Evolutionary conservation across 305 asterid species (phyloP).

Genomic region (Rubia balearica): DNA sequence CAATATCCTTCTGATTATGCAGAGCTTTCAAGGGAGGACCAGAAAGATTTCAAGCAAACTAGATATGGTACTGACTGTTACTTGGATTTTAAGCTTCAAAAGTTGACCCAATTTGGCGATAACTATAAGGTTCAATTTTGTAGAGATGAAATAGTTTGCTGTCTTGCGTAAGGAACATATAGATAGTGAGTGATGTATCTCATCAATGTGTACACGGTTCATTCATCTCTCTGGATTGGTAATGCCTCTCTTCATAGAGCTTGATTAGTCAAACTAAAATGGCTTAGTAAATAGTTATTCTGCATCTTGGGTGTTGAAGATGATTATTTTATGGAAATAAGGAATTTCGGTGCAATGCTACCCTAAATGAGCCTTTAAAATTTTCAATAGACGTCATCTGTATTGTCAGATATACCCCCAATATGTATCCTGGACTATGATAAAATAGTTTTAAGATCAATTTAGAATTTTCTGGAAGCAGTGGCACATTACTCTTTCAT

Average conservation of each 20-base stretch:
- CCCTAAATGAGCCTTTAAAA: neutral
- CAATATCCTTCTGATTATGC: slow-evolving; percentile 84
- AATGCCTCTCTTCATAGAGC: neutral
- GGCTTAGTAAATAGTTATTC: neutral
- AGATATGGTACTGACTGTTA: slow-evolving; percentile 63
- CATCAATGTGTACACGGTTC: neutral
- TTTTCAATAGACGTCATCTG: neutral
- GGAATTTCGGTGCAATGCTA: neutral
- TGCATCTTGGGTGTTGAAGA: neutral
- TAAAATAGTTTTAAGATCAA: neutral
- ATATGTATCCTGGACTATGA: neutral
- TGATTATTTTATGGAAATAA: neutral
- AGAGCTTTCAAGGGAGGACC: slow-evolving; percentile 88
- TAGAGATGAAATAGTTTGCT: neutral
- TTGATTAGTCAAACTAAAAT: neutral
- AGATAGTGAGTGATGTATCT: neutral
- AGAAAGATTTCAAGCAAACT: slow-evolving; percentile 89
- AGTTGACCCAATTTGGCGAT: neutral
- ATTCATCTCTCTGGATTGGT: neutral
- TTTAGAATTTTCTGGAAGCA: neutral
- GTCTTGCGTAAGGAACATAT: neutral
- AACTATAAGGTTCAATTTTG: neutral
- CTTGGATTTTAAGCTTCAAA: neutral
- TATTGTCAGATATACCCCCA: neutral
- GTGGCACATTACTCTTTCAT: neutral